Conservation (phyloP, 1,284 basidiomycete species). For the Ganoderma resinaceum region DNA sequence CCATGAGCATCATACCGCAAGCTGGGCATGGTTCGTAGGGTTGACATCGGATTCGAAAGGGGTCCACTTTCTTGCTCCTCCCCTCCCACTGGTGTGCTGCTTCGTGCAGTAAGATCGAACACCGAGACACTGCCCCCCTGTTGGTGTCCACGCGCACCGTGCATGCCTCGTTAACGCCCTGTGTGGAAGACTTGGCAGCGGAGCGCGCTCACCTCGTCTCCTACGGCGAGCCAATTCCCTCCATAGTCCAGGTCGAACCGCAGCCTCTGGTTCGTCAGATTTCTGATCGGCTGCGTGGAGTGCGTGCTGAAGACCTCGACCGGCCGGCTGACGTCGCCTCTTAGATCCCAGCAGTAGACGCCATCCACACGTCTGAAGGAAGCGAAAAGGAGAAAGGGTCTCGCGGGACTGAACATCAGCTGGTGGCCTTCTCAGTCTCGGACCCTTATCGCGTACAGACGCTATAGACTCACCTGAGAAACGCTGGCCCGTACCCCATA, state of each 20-base stretch:
- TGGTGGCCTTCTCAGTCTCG: conserved; percentile 40
- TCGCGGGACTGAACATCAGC: conserved; percentile 82
- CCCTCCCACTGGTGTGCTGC: conserved; percentile 8
- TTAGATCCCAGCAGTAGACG: conserved; percentile 83
- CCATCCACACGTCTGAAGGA: conserved; percentile 72
- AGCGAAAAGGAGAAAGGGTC: conserved; percentile 78
- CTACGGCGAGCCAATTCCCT: conserved; percentile 73
- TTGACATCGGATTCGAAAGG: conserved; percentile 14
- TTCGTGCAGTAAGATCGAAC: conserved; percentile 29
- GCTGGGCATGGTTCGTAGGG: conserved; percentile 23
- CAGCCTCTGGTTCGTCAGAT: conserved; percentile 76
- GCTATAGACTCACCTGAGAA: conserved; percentile 63
- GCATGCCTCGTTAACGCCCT: conserved; percentile 8
- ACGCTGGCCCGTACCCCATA: conserved; percentile 65
- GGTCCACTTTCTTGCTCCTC: conserved; percentile 6
- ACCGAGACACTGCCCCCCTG: conserved; percentile 32
- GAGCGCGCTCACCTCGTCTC: conserved; percentile 66
- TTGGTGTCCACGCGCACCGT: conserved; percentile 18
- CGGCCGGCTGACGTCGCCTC: conserved; percentile 63
- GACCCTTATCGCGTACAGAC: conserved; percentile 11
- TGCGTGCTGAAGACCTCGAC: conserved; percentile 47
- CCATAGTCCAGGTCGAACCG: conserved; percentile 80
- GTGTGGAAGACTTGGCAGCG: conserved; percentile 12
- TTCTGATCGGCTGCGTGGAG: conserved; percentile 16
- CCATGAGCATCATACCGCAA: conserved; percentile 28